Evolutionary conservation across 805 yeast genomes (phyloP).

Genomic region (Brettanomyces naardenensis): DNA sequence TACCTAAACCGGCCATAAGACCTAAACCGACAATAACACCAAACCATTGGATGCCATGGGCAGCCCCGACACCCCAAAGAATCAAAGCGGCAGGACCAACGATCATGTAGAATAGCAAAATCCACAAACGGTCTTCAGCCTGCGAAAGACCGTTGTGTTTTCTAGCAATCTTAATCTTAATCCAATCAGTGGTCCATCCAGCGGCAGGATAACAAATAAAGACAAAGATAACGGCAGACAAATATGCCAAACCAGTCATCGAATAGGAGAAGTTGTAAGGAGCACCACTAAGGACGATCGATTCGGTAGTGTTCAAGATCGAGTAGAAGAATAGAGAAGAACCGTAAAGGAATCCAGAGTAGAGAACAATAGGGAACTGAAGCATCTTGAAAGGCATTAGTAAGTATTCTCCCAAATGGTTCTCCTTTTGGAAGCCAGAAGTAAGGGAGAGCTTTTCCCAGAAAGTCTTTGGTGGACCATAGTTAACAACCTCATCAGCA

Average conservation of each 20-base stretch:
- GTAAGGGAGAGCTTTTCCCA: constrained; percentile 36
- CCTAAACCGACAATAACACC: constrained; percentile 49
- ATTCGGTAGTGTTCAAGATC: constrained; percentile 40
- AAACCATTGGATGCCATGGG: constrained; percentile 46
- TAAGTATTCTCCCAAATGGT: constrained; percentile 20
- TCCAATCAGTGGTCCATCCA: constrained; percentile 44
- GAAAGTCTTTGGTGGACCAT: constrained; percentile 29
- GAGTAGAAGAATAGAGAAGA: constrained; percentile 40
- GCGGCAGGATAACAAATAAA: constrained; percentile 35
- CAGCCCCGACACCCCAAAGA: constrained; percentile 61
- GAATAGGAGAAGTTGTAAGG: constrained; percentile 47
- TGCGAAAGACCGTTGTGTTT: constrained; percentile 43
- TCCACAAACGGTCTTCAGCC: constrained; percentile 55
- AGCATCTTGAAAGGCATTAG: constrained; percentile 34
- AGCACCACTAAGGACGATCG: constrained; percentile 32
- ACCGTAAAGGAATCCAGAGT: constrained; percentile 51
- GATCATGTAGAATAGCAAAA: constrained; percentile 35
- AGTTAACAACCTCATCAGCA: constrained; percentile 13
- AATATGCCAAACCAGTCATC: constrained; percentile 41
- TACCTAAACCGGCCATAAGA: constrained; percentile 43
- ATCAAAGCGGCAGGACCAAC: constrained; percentile 48
- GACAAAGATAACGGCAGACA: constrained; percentile 45
- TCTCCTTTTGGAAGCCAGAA: constrained; percentile 27
- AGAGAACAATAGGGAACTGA: constrained; percentile 47
- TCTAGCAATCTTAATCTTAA: constrained; percentile 39